Conservation (phyloP, 768 basidiomycete genomes). For the Lactarius pseudohatsudake region DNA sequence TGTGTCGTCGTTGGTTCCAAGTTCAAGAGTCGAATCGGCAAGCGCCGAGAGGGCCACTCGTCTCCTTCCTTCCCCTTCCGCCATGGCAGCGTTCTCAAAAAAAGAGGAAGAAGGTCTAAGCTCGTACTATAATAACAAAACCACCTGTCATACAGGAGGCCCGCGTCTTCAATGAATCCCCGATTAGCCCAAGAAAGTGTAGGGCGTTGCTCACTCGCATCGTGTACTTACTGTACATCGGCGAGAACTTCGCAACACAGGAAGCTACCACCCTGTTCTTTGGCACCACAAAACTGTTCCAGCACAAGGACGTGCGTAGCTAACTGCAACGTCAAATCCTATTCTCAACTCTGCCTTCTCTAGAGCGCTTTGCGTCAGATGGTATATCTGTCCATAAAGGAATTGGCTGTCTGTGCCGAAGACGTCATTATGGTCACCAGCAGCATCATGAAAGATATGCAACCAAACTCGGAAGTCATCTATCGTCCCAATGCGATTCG, state of each 20-base stretch:
- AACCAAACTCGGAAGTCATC: conserved; percentile 97
- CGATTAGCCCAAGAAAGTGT: conserved; percentile 96
- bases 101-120: conserved; percentile 97
- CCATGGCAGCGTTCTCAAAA: conserved; percentile 82
- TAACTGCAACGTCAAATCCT: not conserved
- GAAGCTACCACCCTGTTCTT: conserved; percentile 99
- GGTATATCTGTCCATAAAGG: conserved; percentile 98
- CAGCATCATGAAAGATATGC: conserved; percentile 99
- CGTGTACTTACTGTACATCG: conserved; percentile 93
- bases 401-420: conserved; percentile 91
- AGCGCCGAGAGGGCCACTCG: conserved; percentile 10
- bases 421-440: conserved; percentile 99
- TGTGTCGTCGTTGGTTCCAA: not conserved
- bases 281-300: conserved; percentile 97
- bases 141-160: conserved; percentile 98
- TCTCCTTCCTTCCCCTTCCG: conserved; percentile 22
- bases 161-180: conserved; percentile 98
- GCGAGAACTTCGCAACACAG: conserved; percentile 91
- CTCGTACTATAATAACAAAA: conserved; percentile 95
- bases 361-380: conserved; percentile 95
- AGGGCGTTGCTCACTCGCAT: conserved; percentile 94
- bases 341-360: conserved; percentile 22
- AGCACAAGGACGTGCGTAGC: conserved; percentile 93
- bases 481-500: conserved; percentile 98
- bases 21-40: conserved; percentile 2